These are phyloP conservation scores for Calonectria montana DNA, from an alignment of 2,329 filamentous ascomycete species.

Conservation along the genomic window DNA sequence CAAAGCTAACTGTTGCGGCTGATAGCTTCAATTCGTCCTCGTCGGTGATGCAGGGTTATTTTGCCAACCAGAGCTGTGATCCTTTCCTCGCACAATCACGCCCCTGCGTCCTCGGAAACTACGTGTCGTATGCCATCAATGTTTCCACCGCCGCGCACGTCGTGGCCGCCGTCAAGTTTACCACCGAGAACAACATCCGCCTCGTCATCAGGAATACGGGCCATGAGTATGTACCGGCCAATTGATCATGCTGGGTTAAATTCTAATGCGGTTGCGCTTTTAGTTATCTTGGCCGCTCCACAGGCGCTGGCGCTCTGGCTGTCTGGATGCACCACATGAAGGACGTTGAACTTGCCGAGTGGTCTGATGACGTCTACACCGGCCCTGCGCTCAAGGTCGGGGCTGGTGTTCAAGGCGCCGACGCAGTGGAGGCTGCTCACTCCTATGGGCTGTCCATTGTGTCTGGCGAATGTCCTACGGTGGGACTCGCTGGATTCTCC, in stretches of 20 bases:
- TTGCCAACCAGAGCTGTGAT: slow-evolving; percentile 54
- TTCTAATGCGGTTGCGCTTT: neutral
- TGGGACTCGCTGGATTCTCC: slow-evolving; percentile 69
- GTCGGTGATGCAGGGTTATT: slow-evolving; percentile 50
- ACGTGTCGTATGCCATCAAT: slow-evolving; percentile 54
- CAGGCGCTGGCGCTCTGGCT: slow-evolving; percentile 59
- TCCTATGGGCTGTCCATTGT: slow-evolving; percentile 60
- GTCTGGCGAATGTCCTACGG: slow-evolving; percentile 65
- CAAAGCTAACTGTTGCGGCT: slow-evolving; percentile 3
- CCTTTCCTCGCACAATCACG: slow-evolving; percentile 46
- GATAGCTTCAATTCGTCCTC: slow-evolving; percentile 37
- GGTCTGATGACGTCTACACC: slow-evolving; percentile 56
- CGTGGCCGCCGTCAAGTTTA: slow-evolving; percentile 46
- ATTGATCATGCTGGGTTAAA: too few species aligned
- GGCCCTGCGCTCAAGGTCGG: slow-evolving; percentile 66
- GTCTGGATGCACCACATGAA: slow-evolving; percentile 58
- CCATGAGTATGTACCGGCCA: slow-evolving; percentile 56
- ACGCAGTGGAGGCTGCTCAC: slow-evolving; percentile 59
- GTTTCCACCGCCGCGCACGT: slow-evolving; percentile 47
- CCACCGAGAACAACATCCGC: slow-evolving; percentile 54
- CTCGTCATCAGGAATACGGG: slow-evolving; percentile 65
- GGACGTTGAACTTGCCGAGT: slow-evolving; percentile 50
- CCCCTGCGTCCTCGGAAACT: slow-evolving; percentile 58
- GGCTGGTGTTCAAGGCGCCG: slow-evolving; percentile 63
- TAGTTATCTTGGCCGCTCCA: slow-evolving; percentile 62